Evolutionary conservation across 2,329 filamentous ascomycete species (phyloP).

Genomic region (Plectosphaerella cucumerina): DNA sequence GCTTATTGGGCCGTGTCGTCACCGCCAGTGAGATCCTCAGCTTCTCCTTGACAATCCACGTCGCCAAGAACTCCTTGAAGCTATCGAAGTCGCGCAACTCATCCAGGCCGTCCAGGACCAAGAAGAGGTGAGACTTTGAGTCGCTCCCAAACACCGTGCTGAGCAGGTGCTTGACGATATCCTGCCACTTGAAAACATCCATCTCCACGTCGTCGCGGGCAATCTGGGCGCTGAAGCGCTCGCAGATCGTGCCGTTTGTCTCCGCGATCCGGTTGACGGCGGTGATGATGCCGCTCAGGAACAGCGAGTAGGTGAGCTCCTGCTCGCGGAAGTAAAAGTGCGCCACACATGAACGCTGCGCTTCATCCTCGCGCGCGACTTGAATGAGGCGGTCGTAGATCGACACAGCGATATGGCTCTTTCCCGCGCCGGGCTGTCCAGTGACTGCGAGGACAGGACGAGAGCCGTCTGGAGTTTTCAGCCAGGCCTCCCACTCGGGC

Average conservation of each 20-base stretch:
- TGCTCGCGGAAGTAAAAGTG: slow-evolving; percentile 34
- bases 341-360: slow-evolving; percentile 15
- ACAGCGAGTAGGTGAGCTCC: slow-evolving; percentile 14
- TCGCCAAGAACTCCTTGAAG: slow-evolving; percentile 10
- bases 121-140: slow-evolving; percentile 16
- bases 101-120: slow-evolving; percentile 28
- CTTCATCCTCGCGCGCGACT: slow-evolving; percentile 9
- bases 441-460: slow-evolving; percentile 20
- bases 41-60: slow-evolving; percentile 19
- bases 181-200: slow-evolving; percentile 10
- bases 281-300: slow-evolving; percentile 19
- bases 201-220: slow-evolving; percentile 16
- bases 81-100: slow-evolving; percentile 16
- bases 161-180: slow-evolving; percentile 17
- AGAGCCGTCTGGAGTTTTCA: slow-evolving; percentile 5
- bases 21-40: slow-evolving; percentile 19
- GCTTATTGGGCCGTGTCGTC: slow-evolving; percentile 16
- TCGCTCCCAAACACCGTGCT: slow-evolving; percentile 14
- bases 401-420: slow-evolving; percentile 23
- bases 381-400: slow-evolving; percentile 15
- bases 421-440: slow-evolving; percentile 24
- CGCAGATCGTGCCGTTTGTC: slow-evolving; percentile 21
- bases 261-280: slow-evolving; percentile 25
- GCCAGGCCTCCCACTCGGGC: slow-evolving; percentile 22
- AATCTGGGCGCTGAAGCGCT: slow-evolving; percentile 21